These are phyloP conservation scores for Plasmopara viticola DNA, from an alignment of 352 stramenopile genomes.

Conservation along the genomic window DNA sequence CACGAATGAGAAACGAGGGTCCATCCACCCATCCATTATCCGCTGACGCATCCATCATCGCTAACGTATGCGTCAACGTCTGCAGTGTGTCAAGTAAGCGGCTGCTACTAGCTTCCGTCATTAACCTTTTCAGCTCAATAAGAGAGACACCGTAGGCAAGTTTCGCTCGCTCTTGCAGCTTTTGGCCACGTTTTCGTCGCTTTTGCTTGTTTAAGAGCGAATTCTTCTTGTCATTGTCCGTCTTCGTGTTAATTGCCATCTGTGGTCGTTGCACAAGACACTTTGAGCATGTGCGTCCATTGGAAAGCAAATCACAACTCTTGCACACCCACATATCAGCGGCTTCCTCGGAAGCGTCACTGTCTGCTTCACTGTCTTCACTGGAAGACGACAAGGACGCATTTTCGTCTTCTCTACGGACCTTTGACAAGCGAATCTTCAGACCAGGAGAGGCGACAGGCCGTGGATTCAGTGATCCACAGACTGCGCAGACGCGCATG, in stretches of 20 bases:
- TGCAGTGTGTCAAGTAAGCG: constrained; percentile 60
- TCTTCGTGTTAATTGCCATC: constrained; percentile 16
- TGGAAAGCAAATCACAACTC: constrained; percentile 23
- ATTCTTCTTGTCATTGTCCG: constrained; percentile 21
- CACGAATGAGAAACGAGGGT: constrained; percentile 48
- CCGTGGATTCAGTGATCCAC: constrained; percentile 65
- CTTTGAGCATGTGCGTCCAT: constrained; percentile 27
- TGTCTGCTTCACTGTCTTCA: constrained; percentile 26
- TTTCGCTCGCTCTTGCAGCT: constrained; percentile 30
- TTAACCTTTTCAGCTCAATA: constrained; percentile 48
- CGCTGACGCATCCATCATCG: constrained; percentile 79
- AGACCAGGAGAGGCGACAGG: constrained; percentile 25
- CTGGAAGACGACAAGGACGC: constrained; percentile 27
- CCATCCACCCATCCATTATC: constrained; percentile 66
- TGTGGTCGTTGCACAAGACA: constrained; percentile 32
- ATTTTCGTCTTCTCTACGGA: constrained; percentile 7
- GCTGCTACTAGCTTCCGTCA: constrained; percentile 38
- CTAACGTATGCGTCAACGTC: constrained; percentile 73
- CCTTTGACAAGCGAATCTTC: constrained; percentile 30
- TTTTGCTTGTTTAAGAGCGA: constrained; percentile 23
- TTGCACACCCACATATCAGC: constrained; percentile 28
- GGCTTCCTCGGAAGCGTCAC: constrained; percentile 17
- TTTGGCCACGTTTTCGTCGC: constrained; percentile 30
- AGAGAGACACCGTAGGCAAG: constrained; percentile 69
- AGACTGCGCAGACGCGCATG: constrained; percentile 46